Conservation (phyloP, 768 basidiomycete genomes). For the Pleurotus tuber-regium region DNA sequence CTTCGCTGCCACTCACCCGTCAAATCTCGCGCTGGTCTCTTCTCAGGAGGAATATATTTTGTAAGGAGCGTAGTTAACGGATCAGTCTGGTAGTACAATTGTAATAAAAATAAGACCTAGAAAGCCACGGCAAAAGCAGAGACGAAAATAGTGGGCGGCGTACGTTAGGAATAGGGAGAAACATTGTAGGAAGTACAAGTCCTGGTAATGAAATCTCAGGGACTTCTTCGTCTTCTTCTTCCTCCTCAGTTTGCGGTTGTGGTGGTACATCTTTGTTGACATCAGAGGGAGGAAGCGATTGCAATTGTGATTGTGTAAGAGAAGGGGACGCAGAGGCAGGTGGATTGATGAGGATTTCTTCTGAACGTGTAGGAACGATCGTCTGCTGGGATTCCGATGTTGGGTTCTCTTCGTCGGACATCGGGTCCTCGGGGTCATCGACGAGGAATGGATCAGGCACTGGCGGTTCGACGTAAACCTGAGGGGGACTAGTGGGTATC, state of each 20-base stretch:
- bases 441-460: constrained; percentile 62
- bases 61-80: constrained; percentile 76
- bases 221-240: constrained; percentile 47
- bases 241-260: constrained; percentile 27
- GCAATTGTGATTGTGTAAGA: not conserved
- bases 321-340: constrained; percentile 9
- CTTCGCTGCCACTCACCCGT: constrained; percentile 70
- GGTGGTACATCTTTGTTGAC: constrained; percentile 57
- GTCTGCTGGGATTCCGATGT: constrained; percentile 32
- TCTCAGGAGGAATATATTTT: constrained; percentile 82
- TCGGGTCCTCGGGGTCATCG: constrained; percentile 49
- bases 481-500: constrained; percentile 25
- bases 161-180: constrained; percentile 88
- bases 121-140: not conserved
- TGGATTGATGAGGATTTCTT: constrained; percentile 42
- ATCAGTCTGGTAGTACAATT: constrained; percentile 66
- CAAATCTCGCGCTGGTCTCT: constrained; percentile 69
- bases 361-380: constrained; percentile 27
- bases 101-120: constrained; percentile 36
- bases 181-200: constrained; percentile 73
- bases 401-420: constrained; percentile 36
- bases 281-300: constrained; percentile 24
- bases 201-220: constrained; percentile 67
- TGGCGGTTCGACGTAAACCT: constrained; percentile 40
- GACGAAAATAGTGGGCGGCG: constrained; percentile 47